Evolutionary conservation across 2,329 filamentous ascomycete genomes (phyloP).

Genomic region (Diaporthe sp.): DNA sequence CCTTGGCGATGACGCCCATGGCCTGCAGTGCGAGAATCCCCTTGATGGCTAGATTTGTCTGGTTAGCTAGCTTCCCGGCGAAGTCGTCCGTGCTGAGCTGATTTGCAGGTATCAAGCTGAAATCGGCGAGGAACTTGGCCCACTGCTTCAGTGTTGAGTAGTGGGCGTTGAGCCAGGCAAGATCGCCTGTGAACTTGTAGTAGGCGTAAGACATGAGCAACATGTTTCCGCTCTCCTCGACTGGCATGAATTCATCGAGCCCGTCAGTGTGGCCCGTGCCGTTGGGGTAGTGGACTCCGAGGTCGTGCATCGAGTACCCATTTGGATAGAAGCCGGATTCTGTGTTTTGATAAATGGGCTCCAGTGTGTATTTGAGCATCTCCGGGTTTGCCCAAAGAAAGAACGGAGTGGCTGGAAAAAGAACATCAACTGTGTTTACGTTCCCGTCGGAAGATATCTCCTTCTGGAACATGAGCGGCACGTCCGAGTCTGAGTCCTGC

Average conservation of each 20-base stretch:
- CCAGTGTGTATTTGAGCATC: constrained; percentile 82
- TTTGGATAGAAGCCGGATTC: constrained; percentile 86
- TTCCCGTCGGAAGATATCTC: constrained; percentile 89
- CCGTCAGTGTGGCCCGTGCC: constrained; percentile 77
- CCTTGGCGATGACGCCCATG: constrained; percentile 71
- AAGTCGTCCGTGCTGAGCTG: constrained; percentile 83
- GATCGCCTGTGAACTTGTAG: constrained; percentile 32
- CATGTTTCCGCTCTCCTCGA: constrained; percentile 81
- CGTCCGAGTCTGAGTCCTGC: constrained; percentile 49
- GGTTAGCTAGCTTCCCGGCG: constrained; percentile 76
- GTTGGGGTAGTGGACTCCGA: constrained; percentile 79
- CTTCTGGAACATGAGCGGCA: constrained; percentile 82
- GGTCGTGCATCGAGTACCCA: constrained; percentile 81
- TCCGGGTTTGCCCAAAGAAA: constrained; percentile 86
- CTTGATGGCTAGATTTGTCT: constrained; percentile 82
- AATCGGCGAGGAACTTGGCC: constrained; percentile 79
- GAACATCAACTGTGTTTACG: constrained; percentile 86
- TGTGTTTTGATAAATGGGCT: constrained; percentile 84
- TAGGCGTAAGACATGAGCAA: constrained; percentile 70
- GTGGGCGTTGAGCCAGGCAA: constrained; percentile 56
- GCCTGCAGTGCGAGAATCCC: constrained; percentile 84
- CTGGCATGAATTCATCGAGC: constrained; percentile 78
- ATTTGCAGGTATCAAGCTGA: constrained; percentile 73
- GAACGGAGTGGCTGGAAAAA: constrained; percentile 87
- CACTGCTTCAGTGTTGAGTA: constrained; percentile 78